Conservation (phyloP, 257 asterid genomes). For the Ligustrum vulgare region DNA sequence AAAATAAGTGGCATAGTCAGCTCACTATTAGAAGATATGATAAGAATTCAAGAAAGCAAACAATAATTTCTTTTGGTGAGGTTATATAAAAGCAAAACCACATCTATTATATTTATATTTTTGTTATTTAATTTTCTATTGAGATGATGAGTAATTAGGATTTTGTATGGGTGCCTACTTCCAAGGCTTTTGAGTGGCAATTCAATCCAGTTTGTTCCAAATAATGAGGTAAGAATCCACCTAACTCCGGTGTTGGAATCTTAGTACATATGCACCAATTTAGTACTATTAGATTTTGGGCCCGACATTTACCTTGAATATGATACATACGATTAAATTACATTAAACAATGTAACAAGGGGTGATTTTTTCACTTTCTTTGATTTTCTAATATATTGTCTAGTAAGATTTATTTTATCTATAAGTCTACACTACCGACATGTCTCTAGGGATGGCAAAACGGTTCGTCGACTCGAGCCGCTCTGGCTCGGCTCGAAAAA, state of each 20-base stretch:
- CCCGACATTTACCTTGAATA: not conserved
- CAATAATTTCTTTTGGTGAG: not conserved
- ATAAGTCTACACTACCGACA: not conserved
- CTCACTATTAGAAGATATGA: not conserved
- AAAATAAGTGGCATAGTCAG: not conserved
- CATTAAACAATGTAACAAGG: too few relatives aligned
- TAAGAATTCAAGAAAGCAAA: not conserved
- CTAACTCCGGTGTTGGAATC: conserved; percentile 35
- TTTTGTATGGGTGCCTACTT: not conserved
- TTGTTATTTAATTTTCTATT: too few relatives aligned
- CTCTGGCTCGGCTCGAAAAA: too few relatives aligned
- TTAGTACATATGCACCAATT: conserved; percentile 37
- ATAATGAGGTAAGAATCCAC: conserved; percentile 39
- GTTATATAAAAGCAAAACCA: not conserved
- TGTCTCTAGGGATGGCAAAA: too few relatives aligned
- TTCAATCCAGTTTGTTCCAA: not conserved
- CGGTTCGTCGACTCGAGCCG: too few relatives aligned
- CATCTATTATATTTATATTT: too few relatives aligned
- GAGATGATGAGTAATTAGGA: not conserved
- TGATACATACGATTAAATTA: too few relatives aligned
- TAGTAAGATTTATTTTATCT: not conserved
- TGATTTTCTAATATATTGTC: not conserved
- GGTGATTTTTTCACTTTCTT: not conserved
- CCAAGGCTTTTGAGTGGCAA: not conserved
- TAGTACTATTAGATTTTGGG: conserved; percentile 13